Conservation (phyloP, 257 asterid genomes). For the Nicotiana attenuata region DNA sequence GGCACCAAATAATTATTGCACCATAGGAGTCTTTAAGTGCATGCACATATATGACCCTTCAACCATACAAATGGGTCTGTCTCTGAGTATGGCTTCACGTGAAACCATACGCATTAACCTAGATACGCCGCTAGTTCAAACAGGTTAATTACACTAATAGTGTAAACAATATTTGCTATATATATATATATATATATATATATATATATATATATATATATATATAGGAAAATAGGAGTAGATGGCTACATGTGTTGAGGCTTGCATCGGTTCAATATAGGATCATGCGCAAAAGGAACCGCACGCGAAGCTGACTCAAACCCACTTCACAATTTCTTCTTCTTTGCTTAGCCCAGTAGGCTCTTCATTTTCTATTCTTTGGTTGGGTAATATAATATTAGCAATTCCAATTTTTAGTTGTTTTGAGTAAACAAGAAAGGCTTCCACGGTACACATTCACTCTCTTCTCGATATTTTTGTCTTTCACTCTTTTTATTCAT, state of each 20-base stretch:
- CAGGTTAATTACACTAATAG: too few species aligned
- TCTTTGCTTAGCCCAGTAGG: background rate
- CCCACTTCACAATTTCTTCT: constrained; percentile 12
- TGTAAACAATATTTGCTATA: too few species aligned
- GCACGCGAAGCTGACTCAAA: constrained; percentile 51
- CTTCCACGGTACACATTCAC: constrained; percentile 39
- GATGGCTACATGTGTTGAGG: background rate
- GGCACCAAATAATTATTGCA: too few species aligned
- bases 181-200: too few species aligned
- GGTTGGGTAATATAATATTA: background rate
- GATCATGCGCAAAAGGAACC: constrained; percentile 49
- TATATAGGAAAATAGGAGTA: too few species aligned
- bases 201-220: too few species aligned
- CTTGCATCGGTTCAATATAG: constrained; percentile 30
- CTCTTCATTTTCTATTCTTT: background rate
- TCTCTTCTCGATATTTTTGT: constrained; percentile 44
- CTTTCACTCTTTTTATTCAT: constrained; percentile 28
- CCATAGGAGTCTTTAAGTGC: too few species aligned
- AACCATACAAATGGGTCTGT: too few species aligned
- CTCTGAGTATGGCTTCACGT: too few species aligned
- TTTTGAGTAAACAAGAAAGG: constrained; percentile 16
- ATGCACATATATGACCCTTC: too few species aligned
- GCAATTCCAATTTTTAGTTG: background rate
- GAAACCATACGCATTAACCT: too few species aligned
- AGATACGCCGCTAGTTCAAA: too few species aligned